Percentiles rank a stretch among this genome's conserved stretches.
These are phyloP conservation scores for Orbilia ellipsospora DNA, from an alignment of 2,329 filamentous ascomycete genomes.

Conservation along the genomic window DNA sequence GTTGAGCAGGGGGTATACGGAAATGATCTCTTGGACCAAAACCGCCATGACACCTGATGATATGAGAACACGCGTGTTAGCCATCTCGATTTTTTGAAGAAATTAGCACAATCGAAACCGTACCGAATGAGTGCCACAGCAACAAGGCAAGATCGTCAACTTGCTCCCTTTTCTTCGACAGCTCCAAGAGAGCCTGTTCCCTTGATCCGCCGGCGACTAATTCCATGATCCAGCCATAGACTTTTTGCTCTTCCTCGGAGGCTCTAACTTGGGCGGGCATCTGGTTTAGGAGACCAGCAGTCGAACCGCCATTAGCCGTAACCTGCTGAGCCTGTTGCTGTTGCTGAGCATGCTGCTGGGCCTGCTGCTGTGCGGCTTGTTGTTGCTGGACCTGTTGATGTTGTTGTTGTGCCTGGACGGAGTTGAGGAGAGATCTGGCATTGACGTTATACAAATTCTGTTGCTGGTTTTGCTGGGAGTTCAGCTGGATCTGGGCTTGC, in stretches of 20 bases:
- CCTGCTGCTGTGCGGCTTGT: constrained; percentile 35
- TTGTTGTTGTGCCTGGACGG: constrained; percentile 40
- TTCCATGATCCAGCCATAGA: constrained; percentile 59
- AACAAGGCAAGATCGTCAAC: constrained; percentile 96
- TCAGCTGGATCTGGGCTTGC: constrained; percentile 46
- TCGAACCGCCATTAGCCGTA: constrained; percentile 63
- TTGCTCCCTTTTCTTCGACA: constrained; percentile 98
- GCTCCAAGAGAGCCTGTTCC: constrained; percentile 89
- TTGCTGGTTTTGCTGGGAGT: constrained; percentile 49
- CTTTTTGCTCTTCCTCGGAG: constrained; percentile 59
- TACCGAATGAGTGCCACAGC: constrained; percentile 98
- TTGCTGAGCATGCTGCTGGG: constrained; percentile 26
- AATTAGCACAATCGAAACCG: constrained; percentile 58
- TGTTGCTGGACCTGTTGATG: constrained; percentile 40
- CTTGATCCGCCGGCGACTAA: constrained; percentile 68
- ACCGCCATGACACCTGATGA: constrained; percentile 92
- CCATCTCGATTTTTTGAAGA: background rate
- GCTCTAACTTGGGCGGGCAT: constrained; percentile 43
- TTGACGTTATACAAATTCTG: constrained; percentile 48
- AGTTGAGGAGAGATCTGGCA: constrained; percentile 38
- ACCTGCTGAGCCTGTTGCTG: constrained; percentile 67
- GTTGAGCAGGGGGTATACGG: constrained; percentile 95
- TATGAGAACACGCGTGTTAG: constrained; percentile 50
- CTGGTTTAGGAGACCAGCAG: constrained; percentile 54
- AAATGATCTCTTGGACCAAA: constrained; percentile 96